A percentile compares a stretch with the other conserved stretches of the same genome.
Evolutionary conservation across 768 basidiomycete species (phyloP).

Genomic region (Naganishia vaughanmartiniae): DNA sequence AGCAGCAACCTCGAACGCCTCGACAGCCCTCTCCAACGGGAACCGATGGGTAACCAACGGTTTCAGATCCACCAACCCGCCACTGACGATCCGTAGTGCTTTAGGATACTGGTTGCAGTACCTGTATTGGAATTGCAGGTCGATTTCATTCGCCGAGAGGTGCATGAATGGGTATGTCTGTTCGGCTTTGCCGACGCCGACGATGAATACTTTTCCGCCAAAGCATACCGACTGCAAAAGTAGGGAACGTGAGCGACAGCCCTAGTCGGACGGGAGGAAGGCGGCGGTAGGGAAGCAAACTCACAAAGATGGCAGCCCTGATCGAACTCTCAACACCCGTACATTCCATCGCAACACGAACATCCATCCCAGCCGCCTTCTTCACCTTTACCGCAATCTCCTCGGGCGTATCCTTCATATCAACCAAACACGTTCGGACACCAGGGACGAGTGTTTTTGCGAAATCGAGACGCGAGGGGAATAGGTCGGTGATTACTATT

Average conservation of each 20-base stretch:
- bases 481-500: constrained; percentile 55
- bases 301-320: constrained; percentile 52
- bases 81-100: constrained; percentile 52
- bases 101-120: constrained; percentile 55
- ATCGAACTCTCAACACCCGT: constrained; percentile 54
- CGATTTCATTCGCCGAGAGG: constrained; percentile 52
- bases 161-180: constrained; percentile 53
- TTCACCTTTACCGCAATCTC: constrained; percentile 46
- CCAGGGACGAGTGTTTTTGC: constrained; percentile 52
- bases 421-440: constrained; percentile 51
- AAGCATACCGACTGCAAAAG: constrained; percentile 50
- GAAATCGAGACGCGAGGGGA: constrained; percentile 52
- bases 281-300: constrained; percentile 22
- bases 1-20: constrained; percentile 53
- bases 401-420: constrained; percentile 41
- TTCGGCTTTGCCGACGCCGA: constrained; percentile 53
- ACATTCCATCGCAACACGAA: constrained; percentile 53
- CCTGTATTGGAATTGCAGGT: constrained; percentile 54
- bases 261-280: background rate
- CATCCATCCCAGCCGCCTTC: constrained; percentile 42
- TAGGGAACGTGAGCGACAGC: background rate
- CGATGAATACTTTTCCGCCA: constrained; percentile 54
- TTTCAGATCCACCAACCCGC: constrained; percentile 52
- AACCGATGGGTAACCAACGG: constrained; percentile 55
- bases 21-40: constrained; percentile 50